Base-by-base conservation (phyloP, 805 yeast species). In the Lipomyces yamanashiensis region DNA sequence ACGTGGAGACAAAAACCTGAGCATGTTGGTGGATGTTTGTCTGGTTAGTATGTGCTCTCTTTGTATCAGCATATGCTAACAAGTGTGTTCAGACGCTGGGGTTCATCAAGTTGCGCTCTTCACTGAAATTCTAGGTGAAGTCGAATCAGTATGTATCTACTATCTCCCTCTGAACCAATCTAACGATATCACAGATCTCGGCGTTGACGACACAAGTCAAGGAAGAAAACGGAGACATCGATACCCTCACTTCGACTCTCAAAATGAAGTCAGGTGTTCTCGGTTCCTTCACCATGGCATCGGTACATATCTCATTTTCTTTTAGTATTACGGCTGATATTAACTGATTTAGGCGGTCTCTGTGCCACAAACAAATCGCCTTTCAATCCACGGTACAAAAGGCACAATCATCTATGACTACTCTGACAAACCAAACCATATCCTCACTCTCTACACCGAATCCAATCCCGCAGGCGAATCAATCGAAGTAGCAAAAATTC, bases 91-190 rank as follows among this genome's bases (percentile, higher is more conserved):
- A 45, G 68, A 93, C 73, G 98, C 97, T 72, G 98, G 98, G 74
- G 98, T 93, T 28, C 98, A 93, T 77, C 98, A 92, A 76, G 79
- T 92, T 75, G 97, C 97, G 2, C 78, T 91, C 45, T 82, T 92
- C 67, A 91, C 96, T 7, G 90, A 85, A 64, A 85, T 91, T 17
- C 80, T 93, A 59, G 98, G 98, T 58, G 80, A 81, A 28, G 87
- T 91, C 15, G 85, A 82, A 54, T 76, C 86, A 6, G 85, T 92
- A 47, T 28, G 55, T 21, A 19, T 8, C 7, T 34, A 9, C 33
- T 23, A 6, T 2, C 15, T 7, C 13, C 17, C 3, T 12, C 36
- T 33, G 5, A 17, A 15, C n/a, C n/a, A 19, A 21, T 21, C 9
- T 9, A 2, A 7, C n/a, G 15, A 15, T 34, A 6, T 44, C 48